These are phyloP conservation scores for Coniochaeta ligniaria DNA, from an alignment of 2,329 filamentous ascomycete genomes.

Conservation along the genomic window DNA sequence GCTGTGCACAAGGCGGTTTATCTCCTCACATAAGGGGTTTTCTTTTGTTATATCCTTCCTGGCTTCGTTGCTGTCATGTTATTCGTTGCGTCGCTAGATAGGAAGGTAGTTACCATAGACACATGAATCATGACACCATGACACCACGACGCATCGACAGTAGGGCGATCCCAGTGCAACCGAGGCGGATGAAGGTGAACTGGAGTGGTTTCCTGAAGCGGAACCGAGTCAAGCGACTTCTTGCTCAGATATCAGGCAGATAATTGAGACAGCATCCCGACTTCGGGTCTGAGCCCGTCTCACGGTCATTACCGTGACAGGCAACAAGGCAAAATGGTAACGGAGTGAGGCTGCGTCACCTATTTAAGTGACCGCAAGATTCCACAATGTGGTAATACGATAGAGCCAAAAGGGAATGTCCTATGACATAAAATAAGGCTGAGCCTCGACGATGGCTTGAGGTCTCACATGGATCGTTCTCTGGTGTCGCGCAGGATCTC, in stretches of 20 bases:
- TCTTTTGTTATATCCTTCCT: too few species aligned
- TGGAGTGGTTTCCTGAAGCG: background rate
- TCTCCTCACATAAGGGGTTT: too few species aligned
- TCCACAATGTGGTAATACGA: background rate
- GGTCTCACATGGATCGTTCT: background rate
- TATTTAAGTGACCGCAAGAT: background rate
- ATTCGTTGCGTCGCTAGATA: background rate
- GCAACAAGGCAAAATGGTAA: background rate
- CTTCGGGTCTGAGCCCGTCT: background rate
- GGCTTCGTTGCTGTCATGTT: too few species aligned
- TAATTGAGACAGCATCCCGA: background rate
- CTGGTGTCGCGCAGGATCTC: background rate
- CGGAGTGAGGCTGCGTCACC: background rate
- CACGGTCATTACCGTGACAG: background rate
- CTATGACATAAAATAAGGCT: background rate
- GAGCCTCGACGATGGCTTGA: background rate
- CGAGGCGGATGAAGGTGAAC: too few species aligned
- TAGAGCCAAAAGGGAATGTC: background rate
- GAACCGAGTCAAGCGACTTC: background rate
- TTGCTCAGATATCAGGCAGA: background rate
- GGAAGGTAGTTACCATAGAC: background rate
- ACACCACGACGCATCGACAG: too few species aligned
- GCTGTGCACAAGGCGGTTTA: too few species aligned
- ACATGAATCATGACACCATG: background rate
- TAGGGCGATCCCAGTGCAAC: too few species aligned